A percentile compares a stretch with the other conserved stretches of the same genome.
Evolutionary conservation across 352 stramenopile genomes (phyloP).

Genomic region (Pythium apleroticum): DNA sequence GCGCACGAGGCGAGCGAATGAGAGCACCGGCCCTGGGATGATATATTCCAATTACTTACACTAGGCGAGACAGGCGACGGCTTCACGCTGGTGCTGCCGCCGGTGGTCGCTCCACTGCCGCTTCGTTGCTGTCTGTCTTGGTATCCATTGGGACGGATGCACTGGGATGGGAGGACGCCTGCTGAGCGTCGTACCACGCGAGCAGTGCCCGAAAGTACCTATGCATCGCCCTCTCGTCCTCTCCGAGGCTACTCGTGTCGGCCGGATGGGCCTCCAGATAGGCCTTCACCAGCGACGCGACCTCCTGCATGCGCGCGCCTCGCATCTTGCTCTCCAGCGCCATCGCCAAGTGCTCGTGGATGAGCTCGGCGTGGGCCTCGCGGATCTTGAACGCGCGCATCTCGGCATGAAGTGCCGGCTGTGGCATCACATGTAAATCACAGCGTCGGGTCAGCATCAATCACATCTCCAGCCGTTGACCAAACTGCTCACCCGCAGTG

Average conservation of each 20-base stretch:
- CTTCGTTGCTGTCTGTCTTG: not conserved
- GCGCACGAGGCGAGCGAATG: not conserved
- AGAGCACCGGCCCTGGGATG: not conserved
- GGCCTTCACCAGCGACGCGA: conserved; percentile 10
- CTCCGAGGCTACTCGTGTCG: not conserved
- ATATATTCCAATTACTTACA: conserved; percentile 31
- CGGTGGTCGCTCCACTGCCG: not conserved
- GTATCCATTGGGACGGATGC: not conserved
- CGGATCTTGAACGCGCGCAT: conserved; percentile 32
- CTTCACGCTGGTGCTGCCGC: not conserved
- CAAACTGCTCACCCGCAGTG: conserved; percentile 32
- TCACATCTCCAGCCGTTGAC: not conserved
- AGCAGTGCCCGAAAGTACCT: conserved; percentile 23
- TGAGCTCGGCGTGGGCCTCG: conserved; percentile 42
- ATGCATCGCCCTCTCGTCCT: conserved; percentile 12
- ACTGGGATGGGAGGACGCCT: not conserved
- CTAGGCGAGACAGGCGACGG: conserved; percentile 13
- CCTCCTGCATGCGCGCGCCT: conserved; percentile 21
- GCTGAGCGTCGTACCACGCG: conserved; percentile 4
- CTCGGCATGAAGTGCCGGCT: conserved; percentile 36
- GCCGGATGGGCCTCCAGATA: conserved; percentile 4
- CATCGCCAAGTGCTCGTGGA: conserved; percentile 34
- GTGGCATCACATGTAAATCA: not conserved
- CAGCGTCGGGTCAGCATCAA: conserved; percentile 1
- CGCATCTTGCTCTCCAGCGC: conserved; percentile 43